phyloP scores from a whole-genome alignment of 768 basidiomycete genomes.

The Multifurca ochricompacta region DNA sequence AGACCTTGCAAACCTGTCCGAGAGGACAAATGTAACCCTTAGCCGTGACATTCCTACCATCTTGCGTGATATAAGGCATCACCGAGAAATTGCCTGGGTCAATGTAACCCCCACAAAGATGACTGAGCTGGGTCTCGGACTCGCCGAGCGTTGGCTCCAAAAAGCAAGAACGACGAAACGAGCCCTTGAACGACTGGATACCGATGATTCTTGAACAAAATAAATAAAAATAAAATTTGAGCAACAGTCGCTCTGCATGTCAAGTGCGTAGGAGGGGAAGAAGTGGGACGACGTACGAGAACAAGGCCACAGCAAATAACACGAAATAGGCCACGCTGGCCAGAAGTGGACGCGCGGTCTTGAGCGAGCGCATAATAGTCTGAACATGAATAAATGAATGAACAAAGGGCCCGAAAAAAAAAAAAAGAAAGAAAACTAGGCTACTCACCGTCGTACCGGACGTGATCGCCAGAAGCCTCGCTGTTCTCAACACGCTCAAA shows the following conservation, averaged over 20 bases:
- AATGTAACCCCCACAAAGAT: constrained; percentile 77
- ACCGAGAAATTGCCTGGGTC: constrained; percentile 46
- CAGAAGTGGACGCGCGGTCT: constrained; percentile 83
- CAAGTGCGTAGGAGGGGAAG: too few species aligned
- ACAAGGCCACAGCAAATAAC: constrained; percentile 79
- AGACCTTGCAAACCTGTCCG: constrained; percentile 74
- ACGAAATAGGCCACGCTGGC: constrained; percentile 89
- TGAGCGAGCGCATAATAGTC: constrained; percentile 89
- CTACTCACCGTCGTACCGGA: constrained; percentile 78
- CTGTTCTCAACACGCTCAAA: constrained; percentile 75
- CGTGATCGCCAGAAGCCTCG: constrained; percentile 78
- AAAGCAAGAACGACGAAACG: constrained; percentile 58
- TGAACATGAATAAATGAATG: constrained; percentile 21
- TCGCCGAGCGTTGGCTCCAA: constrained; percentile 51
- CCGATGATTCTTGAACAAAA: constrained; percentile 94
- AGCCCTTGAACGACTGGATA: constrained; percentile 89
- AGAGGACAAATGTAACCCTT: constrained; percentile 91
- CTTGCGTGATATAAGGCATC: constrained; percentile 34
- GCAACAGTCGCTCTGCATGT: too few species aligned
- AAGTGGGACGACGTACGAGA: constrained; percentile 53
- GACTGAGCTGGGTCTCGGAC: constrained; percentile 36
- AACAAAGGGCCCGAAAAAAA: too few species aligned
- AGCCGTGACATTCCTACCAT: constrained; percentile 32
- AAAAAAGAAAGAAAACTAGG: too few species aligned
- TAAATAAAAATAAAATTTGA: too few species aligned